Conservation (phyloP, 371 early-diverging fungal species). For the Saksenaea oblongispora region DNA sequence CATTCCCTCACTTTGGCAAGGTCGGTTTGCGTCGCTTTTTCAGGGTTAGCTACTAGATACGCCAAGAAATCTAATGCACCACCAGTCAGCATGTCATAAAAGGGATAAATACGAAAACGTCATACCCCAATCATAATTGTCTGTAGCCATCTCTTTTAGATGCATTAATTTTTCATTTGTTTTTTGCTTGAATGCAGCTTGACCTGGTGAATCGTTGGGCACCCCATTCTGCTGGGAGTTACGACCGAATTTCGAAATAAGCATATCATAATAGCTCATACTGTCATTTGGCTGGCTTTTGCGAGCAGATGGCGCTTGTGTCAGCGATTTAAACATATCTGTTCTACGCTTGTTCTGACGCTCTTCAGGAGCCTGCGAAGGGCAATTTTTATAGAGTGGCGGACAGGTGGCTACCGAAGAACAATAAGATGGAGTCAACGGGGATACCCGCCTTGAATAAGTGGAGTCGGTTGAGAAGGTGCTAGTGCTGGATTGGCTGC, state of each 20-base stretch:
- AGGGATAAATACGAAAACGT: background rate
- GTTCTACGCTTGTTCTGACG: slow-evolving; percentile 29
- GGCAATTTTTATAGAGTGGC: slow-evolving; percentile 13
- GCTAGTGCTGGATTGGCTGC: background rate
- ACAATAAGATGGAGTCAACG: slow-evolving; percentile 17
- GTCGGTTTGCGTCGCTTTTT: background rate
- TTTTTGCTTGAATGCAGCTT: slow-evolving; percentile 34
- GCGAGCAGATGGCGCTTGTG: background rate
- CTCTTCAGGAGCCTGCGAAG: slow-evolving; percentile 29
- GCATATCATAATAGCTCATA: slow-evolving; percentile 20
- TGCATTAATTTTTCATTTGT: slow-evolving; percentile 18
- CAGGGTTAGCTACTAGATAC: background rate
- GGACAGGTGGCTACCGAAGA: slow-evolving; percentile 11
- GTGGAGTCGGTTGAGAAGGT: background rate
- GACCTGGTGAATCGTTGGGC: slow-evolving; percentile 42
- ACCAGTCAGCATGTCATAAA: background rate
- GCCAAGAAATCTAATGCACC: background rate
- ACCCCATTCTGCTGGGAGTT: background rate
- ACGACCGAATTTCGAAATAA: slow-evolving; percentile 21
- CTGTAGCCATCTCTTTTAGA: slow-evolving; percentile 14
- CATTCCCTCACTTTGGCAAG: background rate
- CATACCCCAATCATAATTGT: slow-evolving; percentile 45
- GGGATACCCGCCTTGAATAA: background rate
- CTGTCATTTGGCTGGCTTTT: slow-evolving; percentile 10
- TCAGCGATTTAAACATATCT: slow-evolving; percentile 4